These are phyloP conservation scores for Sarocladiaceae sp. DNA, from an alignment of 2,329 filamentous ascomycete genomes.

Conservation along the genomic window DNA sequence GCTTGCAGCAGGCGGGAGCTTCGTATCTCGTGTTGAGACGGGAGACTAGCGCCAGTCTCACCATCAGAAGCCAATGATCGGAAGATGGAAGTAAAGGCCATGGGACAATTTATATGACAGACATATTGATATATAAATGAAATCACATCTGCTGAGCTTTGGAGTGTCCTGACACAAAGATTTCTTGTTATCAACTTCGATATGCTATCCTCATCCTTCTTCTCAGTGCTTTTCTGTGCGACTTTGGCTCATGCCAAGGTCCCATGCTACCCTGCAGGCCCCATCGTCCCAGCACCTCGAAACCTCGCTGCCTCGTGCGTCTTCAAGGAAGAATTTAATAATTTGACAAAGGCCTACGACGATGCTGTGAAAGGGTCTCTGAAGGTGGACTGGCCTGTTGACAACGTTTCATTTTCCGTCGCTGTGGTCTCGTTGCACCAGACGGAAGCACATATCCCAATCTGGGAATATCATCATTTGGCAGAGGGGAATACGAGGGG, in stretches of 20 bases:
- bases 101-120: neutral
- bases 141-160: too few species aligned
- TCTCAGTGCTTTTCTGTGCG: neutral
- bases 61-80: neutral
- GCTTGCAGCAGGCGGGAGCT: neutral
- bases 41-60: neutral
- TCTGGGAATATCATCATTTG: conserved; percentile 40
- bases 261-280: conserved; percentile 17
- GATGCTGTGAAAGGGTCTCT: conserved; percentile 26
- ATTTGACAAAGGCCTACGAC: conserved; percentile 24
- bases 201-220: neutral
- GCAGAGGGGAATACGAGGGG: conserved; percentile 28
- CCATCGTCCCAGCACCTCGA: conserved; percentile 15
- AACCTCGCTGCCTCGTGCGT: conserved; percentile 15
- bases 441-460: conserved; percentile 17
- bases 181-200: too few species aligned
- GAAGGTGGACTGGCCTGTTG: conserved; percentile 27
- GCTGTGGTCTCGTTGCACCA: conserved; percentile 28
- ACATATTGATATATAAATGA: too few species aligned
- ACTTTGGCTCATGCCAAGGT: neutral
- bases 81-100: neutral
- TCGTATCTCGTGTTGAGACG: neutral
- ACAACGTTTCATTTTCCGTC: conserved; percentile 35
- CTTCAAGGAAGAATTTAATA: conserved; percentile 23
- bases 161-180: too few species aligned